A percentile compares a stretch with the other conserved stretches of the same genome.
Evolutionary conservation across 441 rosid species (phyloP).

Genomic region (Aquilaria agallochum): DNA sequence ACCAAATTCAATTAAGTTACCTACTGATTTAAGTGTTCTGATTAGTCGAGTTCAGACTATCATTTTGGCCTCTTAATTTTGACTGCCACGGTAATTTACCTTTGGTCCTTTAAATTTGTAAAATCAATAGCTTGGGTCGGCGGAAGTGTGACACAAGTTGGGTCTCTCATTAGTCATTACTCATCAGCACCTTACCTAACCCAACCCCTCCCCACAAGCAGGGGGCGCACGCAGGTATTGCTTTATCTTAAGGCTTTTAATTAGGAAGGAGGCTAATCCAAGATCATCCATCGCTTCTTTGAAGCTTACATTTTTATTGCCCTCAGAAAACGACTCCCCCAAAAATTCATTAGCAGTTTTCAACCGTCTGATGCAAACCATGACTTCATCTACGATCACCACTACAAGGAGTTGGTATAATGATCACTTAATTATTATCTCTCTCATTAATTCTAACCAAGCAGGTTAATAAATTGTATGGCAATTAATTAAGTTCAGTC

Average conservation of each 20-base stretch:
- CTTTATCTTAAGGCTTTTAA: constrained; percentile 11
- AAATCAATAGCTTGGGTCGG: not conserved
- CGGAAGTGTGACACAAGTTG: constrained; percentile 17
- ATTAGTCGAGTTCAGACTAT: no score
- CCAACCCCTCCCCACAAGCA: constrained; percentile 22
- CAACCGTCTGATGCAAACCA: constrained; percentile 28
- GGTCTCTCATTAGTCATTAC: not conserved
- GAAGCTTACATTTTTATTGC: constrained; percentile 37
- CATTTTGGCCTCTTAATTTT: no score
- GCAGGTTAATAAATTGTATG: no score
- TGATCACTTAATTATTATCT: constrained; percentile 15
- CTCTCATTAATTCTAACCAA: not conserved
- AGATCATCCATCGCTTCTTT: constrained; percentile 26
- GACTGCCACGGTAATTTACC: no score
- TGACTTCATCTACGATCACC: constrained; percentile 35
- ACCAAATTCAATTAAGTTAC: no score
- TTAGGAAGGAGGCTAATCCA: not conserved
- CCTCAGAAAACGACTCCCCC: constrained; percentile 31
- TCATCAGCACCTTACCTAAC: constrained; percentile 11
- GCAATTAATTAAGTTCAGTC: no score
- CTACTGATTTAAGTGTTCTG: no score
- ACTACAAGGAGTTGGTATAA: constrained; percentile 28
- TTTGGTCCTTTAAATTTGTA: no score
- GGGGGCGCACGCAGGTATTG: constrained; percentile 21
- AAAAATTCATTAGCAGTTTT: constrained; percentile 6